A percentile compares a stretch with the other conserved stretches of the same genome.
Evolutionary conservation across 495 filamentous ascomycete genomes (phyloP).

Genomic region (Aspergillus avenaceus): DNA sequence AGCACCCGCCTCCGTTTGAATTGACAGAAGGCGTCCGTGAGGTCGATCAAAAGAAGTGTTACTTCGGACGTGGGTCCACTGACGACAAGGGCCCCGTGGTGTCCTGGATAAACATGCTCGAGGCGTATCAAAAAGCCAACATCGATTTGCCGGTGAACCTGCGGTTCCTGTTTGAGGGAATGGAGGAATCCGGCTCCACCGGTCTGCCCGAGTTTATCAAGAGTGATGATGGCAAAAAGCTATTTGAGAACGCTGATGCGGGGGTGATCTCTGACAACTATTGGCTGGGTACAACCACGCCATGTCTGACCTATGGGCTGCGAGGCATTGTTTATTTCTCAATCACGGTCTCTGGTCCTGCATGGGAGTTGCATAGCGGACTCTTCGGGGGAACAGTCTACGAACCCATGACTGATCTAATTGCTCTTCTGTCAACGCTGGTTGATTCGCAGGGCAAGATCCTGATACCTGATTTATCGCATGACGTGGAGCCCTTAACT

Average conservation of each 20-base stretch:
- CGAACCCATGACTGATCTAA: conserved; percentile 96
- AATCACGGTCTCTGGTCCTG: conserved; percentile 79
- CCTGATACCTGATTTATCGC: conserved; percentile 78
- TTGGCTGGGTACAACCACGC: conserved; percentile 98
- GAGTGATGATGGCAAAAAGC: conserved; percentile 74
- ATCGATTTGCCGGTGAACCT: conserved; percentile 95
- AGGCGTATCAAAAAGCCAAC: conserved; percentile 91
- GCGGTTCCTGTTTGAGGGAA: conserved; percentile 98
- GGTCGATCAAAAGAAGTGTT: too few relatives aligned
- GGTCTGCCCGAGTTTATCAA: conserved; percentile 92
- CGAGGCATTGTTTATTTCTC: conserved; percentile 96
- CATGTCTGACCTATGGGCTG: conserved; percentile 96
- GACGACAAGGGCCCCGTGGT: conserved; percentile 98
- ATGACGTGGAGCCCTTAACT: conserved; percentile 82
- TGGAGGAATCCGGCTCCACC: conserved; percentile 98
- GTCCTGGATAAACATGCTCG: conserved; percentile 95
- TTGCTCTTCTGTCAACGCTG: conserved; percentile 71
- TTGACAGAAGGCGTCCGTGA: conserved; percentile 73
- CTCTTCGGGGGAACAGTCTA: conserved; percentile 93
- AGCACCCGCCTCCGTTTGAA: conserved; percentile 89
- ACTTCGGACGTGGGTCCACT: conserved; percentile 88
- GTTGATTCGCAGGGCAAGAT: conserved; percentile 91
- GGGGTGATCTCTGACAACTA: conserved; percentile 99
- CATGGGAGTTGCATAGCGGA: conserved; percentile 92
- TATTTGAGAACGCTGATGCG: conserved; percentile 90